Base-by-base conservation (phyloP, 768 basidiomycete genomes). In the Russula sp. region DNA sequence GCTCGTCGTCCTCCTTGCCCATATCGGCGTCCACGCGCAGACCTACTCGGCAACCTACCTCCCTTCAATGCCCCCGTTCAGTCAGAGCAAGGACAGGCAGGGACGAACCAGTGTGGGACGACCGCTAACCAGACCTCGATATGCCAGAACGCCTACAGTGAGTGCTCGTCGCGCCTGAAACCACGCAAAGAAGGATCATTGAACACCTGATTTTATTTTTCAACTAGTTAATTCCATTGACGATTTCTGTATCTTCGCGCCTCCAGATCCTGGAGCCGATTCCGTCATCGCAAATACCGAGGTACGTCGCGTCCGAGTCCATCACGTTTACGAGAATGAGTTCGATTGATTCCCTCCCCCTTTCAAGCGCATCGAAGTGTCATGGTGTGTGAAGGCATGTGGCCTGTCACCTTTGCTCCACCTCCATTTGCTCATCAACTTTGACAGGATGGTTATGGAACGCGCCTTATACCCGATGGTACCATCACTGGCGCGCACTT, bases 391-490 rank as follows among this genome's bases (percentile, higher is more conserved):
- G 46, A 75, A 84, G 73, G 78, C 73, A 60, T 44, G 71, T 72
- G 32, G 14, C 54, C 30, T 28, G 42, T 50, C 28, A 42, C 53
- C 49, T 42, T 62, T 44, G 40, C 28, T n/a, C n/a, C 26, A 24
- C 38, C 5, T 42, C 22, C 18, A n/a, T 44, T 36, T 22, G 16
- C 55, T 62, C 42, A 56, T 48, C 14, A 36, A 42, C 32, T 18
- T 6, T 36, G 32, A 52, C 61, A 87, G 85, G 72, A 76, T 67
- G 83, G 82, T 42, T 80, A 84, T 54, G 88, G 88, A 34, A 81
- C 83, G 16, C 84, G 84, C 55, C 72, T 88, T 68, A 89, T 92
- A 66, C 90, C 89, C 13, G 82, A 84, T 59, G 90, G 87, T 34
- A 75, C 85, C n/a, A 83, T 90, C 69, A 78, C 76, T 1, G 85